These are phyloP conservation scores for Mortierella sp. DNA, from an alignment of 371 early-diverging fungal species.

Conservation along the genomic window DNA sequence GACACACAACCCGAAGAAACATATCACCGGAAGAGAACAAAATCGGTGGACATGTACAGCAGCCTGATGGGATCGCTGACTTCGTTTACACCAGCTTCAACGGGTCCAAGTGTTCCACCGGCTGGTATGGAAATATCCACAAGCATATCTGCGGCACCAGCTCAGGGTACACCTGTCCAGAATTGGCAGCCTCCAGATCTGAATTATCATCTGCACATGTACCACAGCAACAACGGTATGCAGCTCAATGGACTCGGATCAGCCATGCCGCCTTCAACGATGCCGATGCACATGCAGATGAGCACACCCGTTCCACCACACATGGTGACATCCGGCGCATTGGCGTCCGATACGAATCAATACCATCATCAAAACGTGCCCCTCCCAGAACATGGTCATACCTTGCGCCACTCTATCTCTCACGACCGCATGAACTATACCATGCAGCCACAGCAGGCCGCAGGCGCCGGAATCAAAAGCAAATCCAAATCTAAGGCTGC, in stretches of 20 bases:
- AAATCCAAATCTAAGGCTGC: constrained; percentile 30
- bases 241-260: constrained; percentile 34
- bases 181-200: constrained; percentile 55
- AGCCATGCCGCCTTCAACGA: constrained; percentile 24
- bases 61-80: constrained; percentile 28
- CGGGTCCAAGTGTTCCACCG: constrained; percentile 1
- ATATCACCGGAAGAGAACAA: constrained; percentile 51
- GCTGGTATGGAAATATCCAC: constrained; percentile 24
- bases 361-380: constrained; percentile 27
- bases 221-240: constrained; percentile 42
- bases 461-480: constrained; percentile 10
- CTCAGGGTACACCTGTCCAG: constrained; percentile 38
- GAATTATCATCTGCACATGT: constrained; percentile 40
- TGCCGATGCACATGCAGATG: constrained; percentile 42
- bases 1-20: constrained; percentile 24
- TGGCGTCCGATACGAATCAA: constrained; percentile 22
- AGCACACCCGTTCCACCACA: constrained; percentile 30
- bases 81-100: constrained; percentile 21
- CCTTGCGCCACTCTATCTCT: constrained; percentile 39
- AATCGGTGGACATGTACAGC: constrained; percentile 52
- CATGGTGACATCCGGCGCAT: constrained; percentile 8
- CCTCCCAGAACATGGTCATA: constrained; percentile 20
- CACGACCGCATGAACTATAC: constrained; percentile 34
- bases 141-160: constrained; percentile 3
- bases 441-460: constrained; percentile 7